phyloP scores from a whole-genome alignment of 2,329 filamentous ascomycete genomes.

The Ophiostoma australiae region DNA sequence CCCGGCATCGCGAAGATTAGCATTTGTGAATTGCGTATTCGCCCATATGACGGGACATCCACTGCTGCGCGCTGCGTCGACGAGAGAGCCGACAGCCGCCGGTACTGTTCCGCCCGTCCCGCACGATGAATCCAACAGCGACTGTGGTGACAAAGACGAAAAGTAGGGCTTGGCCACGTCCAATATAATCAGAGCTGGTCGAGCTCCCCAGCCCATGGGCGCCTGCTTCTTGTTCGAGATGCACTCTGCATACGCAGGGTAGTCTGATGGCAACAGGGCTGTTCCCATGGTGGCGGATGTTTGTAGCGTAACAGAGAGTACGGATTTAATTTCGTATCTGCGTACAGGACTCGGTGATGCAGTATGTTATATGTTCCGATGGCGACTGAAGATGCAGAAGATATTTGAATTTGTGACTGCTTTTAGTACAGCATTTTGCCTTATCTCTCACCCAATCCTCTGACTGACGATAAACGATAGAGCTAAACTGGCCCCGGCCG shows the following conservation, averaged over 20 bases:
- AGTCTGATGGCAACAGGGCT: constrained; percentile 13
- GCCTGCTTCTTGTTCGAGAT: constrained; percentile 19
- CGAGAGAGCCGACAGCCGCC: neutral
- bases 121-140: constrained; percentile 9
- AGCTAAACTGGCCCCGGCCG: neutral
- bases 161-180: constrained; percentile 34
- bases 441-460: neutral
- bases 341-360: neutral
- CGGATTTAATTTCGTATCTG: neutral
- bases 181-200: constrained; percentile 43
- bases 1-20: constrained; percentile 43
- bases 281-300: neutral
- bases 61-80: neutral
- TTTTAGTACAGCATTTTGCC: neutral
- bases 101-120: neutral
- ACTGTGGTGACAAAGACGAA: constrained; percentile 4
- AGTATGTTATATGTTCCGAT: neutral
- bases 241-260: constrained; percentile 17
- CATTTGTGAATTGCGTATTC: constrained; percentile 39
- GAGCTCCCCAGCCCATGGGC: constrained; percentile 41
- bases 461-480: neutral
- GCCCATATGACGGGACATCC: constrained; percentile 44
- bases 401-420: neutral
- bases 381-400: neutral
- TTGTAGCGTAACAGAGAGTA: neutral